Conservation (phyloP, 2,329 filamentous ascomycete species). For the Aspergillus calidoustus region DNA sequence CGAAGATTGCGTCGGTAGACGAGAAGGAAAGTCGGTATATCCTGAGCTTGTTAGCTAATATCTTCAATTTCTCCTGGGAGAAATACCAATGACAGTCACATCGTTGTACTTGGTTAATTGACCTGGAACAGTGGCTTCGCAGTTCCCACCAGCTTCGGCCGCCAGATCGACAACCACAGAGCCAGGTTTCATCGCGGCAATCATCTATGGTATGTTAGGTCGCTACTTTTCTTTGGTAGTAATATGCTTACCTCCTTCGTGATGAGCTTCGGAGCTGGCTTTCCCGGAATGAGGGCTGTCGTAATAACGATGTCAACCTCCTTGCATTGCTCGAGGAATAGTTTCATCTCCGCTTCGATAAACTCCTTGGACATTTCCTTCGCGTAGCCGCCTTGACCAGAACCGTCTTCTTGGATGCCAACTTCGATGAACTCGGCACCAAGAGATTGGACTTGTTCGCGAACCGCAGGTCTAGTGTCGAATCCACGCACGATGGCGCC, state of each 20-base stretch:
- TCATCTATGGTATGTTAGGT: slow-evolving; percentile 58
- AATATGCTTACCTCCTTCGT: slow-evolving; percentile 62
- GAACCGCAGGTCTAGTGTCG: slow-evolving; percentile 84
- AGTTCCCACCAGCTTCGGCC: slow-evolving; percentile 86
- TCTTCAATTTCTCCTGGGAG: not conserved
- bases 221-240: not conserved
- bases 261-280: slow-evolving; percentile 80
- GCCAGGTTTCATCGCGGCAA: slow-evolving; percentile 85
- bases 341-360: slow-evolving; percentile 88
- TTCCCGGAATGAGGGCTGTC: slow-evolving; percentile 87
- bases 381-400: slow-evolving; percentile 83
- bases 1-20: slow-evolving; percentile 85
- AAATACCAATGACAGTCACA: slow-evolving; percentile 77
- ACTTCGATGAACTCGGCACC: slow-evolving; percentile 91
- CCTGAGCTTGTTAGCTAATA: slow-evolving; percentile 46
- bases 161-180: slow-evolving; percentile 88
- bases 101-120: slow-evolving; percentile 73
- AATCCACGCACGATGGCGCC: slow-evolving; percentile 90
- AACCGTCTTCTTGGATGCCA: slow-evolving; percentile 80
- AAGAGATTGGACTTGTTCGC: slow-evolving; percentile 87
- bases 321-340: slow-evolving; percentile 83
- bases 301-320: slow-evolving; percentile 94
- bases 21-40: slow-evolving; percentile 86
- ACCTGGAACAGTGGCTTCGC: slow-evolving; percentile 77
- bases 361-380: slow-evolving; percentile 96